Conservation (phyloP, 1,139 yeast genomes). For the Yamadazyma triangularis region DNA sequence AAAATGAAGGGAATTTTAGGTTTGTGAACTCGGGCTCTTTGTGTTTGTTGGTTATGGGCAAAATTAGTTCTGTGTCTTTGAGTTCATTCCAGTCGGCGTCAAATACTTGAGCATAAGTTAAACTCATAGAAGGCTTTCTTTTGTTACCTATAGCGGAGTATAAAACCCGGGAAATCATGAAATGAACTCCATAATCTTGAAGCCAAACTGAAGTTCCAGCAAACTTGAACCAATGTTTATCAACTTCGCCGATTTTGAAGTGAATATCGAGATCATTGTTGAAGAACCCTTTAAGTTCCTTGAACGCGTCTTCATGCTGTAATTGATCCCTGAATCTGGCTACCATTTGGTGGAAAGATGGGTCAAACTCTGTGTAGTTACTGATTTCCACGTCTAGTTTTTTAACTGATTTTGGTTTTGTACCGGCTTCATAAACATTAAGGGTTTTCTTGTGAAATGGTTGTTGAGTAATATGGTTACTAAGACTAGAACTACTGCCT, state of each 20-base stretch:
- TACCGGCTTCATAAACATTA: slow-evolving; percentile 14
- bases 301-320: slow-evolving; percentile 13
- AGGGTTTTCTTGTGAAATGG: slow-evolving; percentile 11
- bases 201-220: slow-evolving; percentile 50
- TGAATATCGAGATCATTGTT: slow-evolving; percentile 14
- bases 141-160: slow-evolving; percentile 24
- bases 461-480: slow-evolving; percentile 12
- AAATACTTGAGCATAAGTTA: slow-evolving; percentile 28
- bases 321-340: slow-evolving; percentile 13
- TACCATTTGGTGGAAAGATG: slow-evolving; percentile 11
- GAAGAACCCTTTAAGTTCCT: slow-evolving; percentile 17
- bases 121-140: slow-evolving; percentile 23
- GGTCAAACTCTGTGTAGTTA: slow-evolving; percentile 7
- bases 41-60: slow-evolving; percentile 14
- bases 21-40: slow-evolving; percentile 8
- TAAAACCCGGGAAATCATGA: slow-evolving; percentile 38
- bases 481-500: slow-evolving; percentile 7
- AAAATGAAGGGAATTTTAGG: slow-evolving; percentile 20
- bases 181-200: slow-evolving; percentile 42
- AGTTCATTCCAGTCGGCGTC: slow-evolving; percentile 28
- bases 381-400: slow-evolving; percentile 9
- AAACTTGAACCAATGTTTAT: slow-evolving; percentile 35
- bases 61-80: slow-evolving; percentile 19
- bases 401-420: slow-evolving; percentile 15
- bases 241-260: slow-evolving; percentile 15